Evolutionary conservation across 805 yeast genomes (phyloP), one percentile per base, ranked within the genome.

Genomic region (Isabelozyma heimii): DNA sequence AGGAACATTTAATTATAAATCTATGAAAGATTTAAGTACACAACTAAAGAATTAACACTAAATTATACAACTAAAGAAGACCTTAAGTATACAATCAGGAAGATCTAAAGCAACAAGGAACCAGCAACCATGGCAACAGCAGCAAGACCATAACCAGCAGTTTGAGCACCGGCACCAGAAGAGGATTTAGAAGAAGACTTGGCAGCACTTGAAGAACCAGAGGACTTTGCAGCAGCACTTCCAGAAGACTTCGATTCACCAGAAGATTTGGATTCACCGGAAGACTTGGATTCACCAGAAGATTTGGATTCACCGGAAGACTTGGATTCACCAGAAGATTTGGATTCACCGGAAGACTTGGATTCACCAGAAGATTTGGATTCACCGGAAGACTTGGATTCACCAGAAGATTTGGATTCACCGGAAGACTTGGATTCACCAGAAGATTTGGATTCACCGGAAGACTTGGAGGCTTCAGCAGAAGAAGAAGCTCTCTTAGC

Each of bases 101-200:
- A n/a, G 16, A 8, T 33, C 45, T 57, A 60, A 50, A 60, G 52
- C 52, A 60, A 54, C 47, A 57, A 50, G 15, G 57, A 49, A 46
- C 63, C 65, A 37, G 50, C 56, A 39, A 51, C 47, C 38, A 53
- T 52, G 38, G 57, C 60, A 30, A 55, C 55, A 28, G 51, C 53
- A 16, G 57, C 59, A 20, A 55, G 14, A 28, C 61, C 60, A 49
- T 47, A 50, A 26, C 52, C 48, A 17, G 43, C 47, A 14, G 42
- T 6, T 4, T 42, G 17, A 13, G 33, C 5, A 67, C 44, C 46
- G 40, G 49, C 48, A 26, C 40, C 20, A 15, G 45, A 40, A 14
- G 56, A 46, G 9, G 37, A 13, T 9, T 46, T 38, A 8, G 24
- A 15, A 24, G 48, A 42, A 12, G 46, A 37, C 6, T 37, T 26